Percentiles rank a stretch among this genome's conserved stretches.
phyloP scores from a whole-genome alignment of 2,329 filamentous ascomycete genomes.

The Chaetomiaceae sp. region DNA sequence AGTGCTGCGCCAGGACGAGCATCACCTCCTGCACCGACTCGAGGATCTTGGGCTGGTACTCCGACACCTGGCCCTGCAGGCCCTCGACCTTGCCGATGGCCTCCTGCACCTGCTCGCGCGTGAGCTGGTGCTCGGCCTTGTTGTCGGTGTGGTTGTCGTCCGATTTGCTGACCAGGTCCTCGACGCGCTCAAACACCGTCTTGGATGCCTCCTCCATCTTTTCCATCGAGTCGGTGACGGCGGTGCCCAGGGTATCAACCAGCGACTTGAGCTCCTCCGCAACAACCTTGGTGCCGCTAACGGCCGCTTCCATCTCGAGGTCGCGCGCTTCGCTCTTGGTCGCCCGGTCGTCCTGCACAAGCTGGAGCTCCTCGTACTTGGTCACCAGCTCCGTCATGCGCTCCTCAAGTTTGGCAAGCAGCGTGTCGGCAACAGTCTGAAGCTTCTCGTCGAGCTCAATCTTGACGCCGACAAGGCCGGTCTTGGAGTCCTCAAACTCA shows the following conservation, averaged over 20 bases:
- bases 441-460: slow-evolving; percentile 80
- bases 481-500: slow-evolving; percentile 84
- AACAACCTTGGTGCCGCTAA: slow-evolving; percentile 70
- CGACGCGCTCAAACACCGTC: slow-evolving; percentile 77
- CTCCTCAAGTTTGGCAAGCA: slow-evolving; percentile 56
- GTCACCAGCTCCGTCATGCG: slow-evolving; percentile 71
- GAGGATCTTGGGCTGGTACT: slow-evolving; percentile 85
- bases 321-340: slow-evolving; percentile 71
- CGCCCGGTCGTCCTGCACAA: slow-evolving; percentile 67
- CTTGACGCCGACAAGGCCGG: slow-evolving; percentile 73
- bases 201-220: slow-evolving; percentile 85
- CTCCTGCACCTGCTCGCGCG: slow-evolving; percentile 74
- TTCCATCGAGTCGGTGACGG: slow-evolving; percentile 76
- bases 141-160: slow-evolving; percentile 70
- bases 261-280: slow-evolving; percentile 84
- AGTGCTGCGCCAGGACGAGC: slow-evolving; percentile 76
- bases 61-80: slow-evolving; percentile 72
- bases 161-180: slow-evolving; percentile 69
- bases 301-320: slow-evolving; percentile 65
- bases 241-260: slow-evolving; percentile 77
- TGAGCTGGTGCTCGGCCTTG: slow-evolving; percentile 76
- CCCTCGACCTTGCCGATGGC: slow-evolving; percentile 68
- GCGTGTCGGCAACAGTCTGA: slow-evolving; percentile 50
- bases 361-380: slow-evolving; percentile 85
- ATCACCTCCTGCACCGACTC: slow-evolving; percentile 84